Evolutionary conservation across 129 eudicot species (phyloP), one percentile per base, ranked within the genome.

Genomic region (Deinandra increscens): DNA sequence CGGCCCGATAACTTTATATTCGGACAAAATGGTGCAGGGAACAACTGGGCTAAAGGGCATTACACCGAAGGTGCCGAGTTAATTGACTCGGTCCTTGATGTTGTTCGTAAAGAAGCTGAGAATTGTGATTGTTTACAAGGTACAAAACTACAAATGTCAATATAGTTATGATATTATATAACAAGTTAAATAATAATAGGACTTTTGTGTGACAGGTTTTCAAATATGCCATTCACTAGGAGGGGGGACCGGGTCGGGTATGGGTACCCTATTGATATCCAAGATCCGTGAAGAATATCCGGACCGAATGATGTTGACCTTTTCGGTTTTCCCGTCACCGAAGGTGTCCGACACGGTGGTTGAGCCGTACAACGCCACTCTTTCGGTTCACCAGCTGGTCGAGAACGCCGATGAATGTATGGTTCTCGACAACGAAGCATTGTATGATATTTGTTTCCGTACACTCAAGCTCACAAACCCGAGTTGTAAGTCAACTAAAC

Each of bases 391-490:
- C 80, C 96, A 89, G 20, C 81, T 89, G 15, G 92, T 89, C 12
- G 96, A 89, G 61, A 89, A 89, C 53, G 96, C 96, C 2, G 93
- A 89, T n/a, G 96, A 89, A 61, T 89, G 96, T 72, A 88, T 88
- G 95, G 91, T 85, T 54, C 95, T 88, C 38, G 95, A 84, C 58
- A 84, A 87, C 36, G 91, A 88, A 69, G 96, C 96, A 9, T 83
- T 88, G 70, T 88, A 88, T 31, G 96, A 89, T 71, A 89, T 89
- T 39, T 89, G 96, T 62, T 84, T 89, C 80, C 91, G 96, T 15
- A 89, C 96, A 17, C 92, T 89, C 51, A 89, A 89, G 85, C 92
- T 89, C 74, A 84, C 89, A 1, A 89, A 85, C 69, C 96, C 96
- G 4, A 86, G 92, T 46, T 89, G 96, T 89, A 86, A 83, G 92